These are phyloP conservation scores for Tephrocybe sp. DNA, from an alignment of 768 basidiomycete species.

Conservation along the genomic window DNA sequence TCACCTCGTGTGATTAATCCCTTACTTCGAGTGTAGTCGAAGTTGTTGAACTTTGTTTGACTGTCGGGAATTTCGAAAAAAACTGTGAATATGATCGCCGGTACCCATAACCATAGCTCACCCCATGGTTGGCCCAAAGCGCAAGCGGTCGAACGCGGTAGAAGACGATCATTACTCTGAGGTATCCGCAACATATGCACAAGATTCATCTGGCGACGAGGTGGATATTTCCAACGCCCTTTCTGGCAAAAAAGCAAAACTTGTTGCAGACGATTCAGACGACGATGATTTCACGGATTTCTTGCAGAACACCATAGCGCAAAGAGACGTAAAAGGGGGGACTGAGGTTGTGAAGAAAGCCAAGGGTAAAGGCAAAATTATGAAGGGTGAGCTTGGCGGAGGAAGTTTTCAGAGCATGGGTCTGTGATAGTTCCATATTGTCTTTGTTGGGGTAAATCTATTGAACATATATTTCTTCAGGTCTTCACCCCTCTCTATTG, in stretches of 20 bases:
- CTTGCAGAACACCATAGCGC: conserved; percentile 68
- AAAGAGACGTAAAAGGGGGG: conserved; percentile 73
- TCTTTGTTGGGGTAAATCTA: neutral
- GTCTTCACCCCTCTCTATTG: conserved; percentile 80
- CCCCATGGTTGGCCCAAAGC: conserved; percentile 15
- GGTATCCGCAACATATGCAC: conserved; percentile 9
- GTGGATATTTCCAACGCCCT: conserved; percentile 68
- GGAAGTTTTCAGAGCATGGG: conserved; percentile 98
- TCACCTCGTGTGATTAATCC: too few relatives aligned
- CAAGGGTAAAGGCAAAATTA: conserved; percentile 68
- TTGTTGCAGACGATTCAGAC: conserved; percentile 37
- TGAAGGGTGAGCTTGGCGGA: conserved; percentile 82
- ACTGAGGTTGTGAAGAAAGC: conserved; percentile 75
- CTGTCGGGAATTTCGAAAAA: too few relatives aligned
- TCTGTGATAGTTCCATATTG: conserved; percentile 41
- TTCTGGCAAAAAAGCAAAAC: conserved; percentile 43
- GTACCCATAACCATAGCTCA: too few relatives aligned
- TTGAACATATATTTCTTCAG: conserved; percentile 36
- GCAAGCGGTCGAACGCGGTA: conserved; percentile 12
- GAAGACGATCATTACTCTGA: conserved; percentile 9
- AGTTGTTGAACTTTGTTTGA: too few relatives aligned
- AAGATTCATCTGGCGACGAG: conserved; percentile 28
- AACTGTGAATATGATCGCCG: too few relatives aligned
- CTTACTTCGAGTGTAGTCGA: too few relatives aligned
- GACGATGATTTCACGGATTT: conserved; percentile 65